Conservation (phyloP, 2,329 filamentous ascomycete species). For the Exutisphaerella laricina region DNA sequence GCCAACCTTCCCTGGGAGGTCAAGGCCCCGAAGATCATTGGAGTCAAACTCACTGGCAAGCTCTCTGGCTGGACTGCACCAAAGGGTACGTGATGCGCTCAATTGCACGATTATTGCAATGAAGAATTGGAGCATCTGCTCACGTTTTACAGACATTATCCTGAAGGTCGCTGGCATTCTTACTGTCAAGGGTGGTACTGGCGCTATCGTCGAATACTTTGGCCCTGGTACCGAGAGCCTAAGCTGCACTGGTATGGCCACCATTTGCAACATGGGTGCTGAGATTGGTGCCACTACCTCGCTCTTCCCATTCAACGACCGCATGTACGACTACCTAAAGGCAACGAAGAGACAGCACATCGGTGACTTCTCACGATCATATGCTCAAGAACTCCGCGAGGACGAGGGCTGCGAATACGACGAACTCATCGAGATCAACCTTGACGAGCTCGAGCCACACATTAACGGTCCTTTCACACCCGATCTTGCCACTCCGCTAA, state of each 20-base stretch:
- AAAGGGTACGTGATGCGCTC: no score
- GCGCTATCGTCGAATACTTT: slow-evolving; percentile 46
- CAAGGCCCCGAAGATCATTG: slow-evolving; percentile 95
- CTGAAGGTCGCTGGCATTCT: slow-evolving; percentile 94
- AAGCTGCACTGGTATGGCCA: slow-evolving; percentile 81
- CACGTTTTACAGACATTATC: slow-evolving; percentile 70
- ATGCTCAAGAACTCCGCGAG: slow-evolving; percentile 77
- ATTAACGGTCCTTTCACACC: slow-evolving; percentile 99
- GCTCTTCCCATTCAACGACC: slow-evolving; percentile 95
- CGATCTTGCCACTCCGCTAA: slow-evolving; percentile 94
- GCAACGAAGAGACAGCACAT: slow-evolving; percentile 89
- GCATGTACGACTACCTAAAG: slow-evolving; percentile 91
- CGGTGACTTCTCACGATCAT: slow-evolving; percentile 79
- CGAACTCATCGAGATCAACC: slow-evolving; percentile 91
- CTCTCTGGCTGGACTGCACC: slow-evolving; percentile 87
- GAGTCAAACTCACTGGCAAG: slow-evolving; percentile 87
- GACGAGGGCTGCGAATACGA: slow-evolving; percentile 94
- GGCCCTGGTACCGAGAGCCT: slow-evolving; percentile 69
- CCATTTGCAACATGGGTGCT: slow-evolving; percentile 54
- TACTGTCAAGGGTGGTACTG: slow-evolving; percentile 97
- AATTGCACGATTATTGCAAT: no score
- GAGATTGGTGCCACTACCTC: slow-evolving; percentile 84
- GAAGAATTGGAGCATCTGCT: slow-evolving; percentile 5
- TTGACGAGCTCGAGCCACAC: slow-evolving; percentile 90
- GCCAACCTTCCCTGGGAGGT: slow-evolving; percentile 95